Evolutionary conservation across 2,329 filamentous ascomycete genomes (phyloP).

Genomic region (Botrytis medusae): DNA sequence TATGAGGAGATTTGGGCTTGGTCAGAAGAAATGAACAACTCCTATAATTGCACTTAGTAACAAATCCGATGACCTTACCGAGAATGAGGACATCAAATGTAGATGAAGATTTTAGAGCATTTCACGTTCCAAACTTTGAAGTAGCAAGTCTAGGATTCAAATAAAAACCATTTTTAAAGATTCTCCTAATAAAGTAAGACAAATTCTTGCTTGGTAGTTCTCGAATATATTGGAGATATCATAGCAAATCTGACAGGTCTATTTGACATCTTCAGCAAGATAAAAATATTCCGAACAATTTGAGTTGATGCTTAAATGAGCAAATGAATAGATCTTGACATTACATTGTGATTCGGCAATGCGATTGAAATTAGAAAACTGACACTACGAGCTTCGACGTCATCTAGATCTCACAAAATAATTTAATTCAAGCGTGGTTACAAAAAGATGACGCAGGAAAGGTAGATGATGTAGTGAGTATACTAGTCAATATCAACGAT

Average conservation of each 20-base stretch:
- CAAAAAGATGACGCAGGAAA: not conserved
- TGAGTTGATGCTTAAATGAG: not conserved
- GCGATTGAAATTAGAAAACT: not conserved
- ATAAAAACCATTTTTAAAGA: not conserved
- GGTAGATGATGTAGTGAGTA: not conserved
- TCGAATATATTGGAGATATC: not conserved
- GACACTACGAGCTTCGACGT: not conserved
- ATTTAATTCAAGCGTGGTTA: not conserved
- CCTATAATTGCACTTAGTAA: too few species aligned
- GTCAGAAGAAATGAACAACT: too few species aligned
- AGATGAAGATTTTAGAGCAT: not conserved
- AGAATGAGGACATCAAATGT: not conserved
- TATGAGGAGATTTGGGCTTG: too few species aligned
- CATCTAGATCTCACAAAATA: not conserved
- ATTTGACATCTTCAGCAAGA: not conserved
- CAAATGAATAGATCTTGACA: not conserved
- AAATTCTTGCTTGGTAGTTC: not conserved
- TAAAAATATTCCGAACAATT: not conserved
- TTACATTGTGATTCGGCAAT: not conserved
- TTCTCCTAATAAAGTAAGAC: not conserved
- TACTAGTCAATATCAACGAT: not conserved
- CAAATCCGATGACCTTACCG: not conserved
- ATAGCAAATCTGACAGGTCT: not conserved
- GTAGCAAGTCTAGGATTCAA: not conserved
- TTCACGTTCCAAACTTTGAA: not conserved